These are phyloP conservation scores for Borealophlyctis nickersoniae DNA, from an alignment of 192 early-diverging fungal genomes.

Conservation along the genomic window DNA sequence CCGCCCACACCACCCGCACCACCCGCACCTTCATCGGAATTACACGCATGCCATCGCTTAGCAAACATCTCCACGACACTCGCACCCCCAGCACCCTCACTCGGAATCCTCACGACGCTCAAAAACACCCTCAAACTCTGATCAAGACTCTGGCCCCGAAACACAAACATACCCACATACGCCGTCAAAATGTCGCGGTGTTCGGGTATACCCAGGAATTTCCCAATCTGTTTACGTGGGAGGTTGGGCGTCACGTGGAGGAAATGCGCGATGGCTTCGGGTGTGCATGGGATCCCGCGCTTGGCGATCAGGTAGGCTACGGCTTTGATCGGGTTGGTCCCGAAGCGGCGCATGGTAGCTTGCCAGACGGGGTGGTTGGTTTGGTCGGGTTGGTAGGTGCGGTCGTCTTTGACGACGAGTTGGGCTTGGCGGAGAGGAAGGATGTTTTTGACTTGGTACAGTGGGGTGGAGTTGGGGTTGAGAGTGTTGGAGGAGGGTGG, in stretches of 20 bases:
- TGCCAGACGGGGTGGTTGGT: constrained; percentile 30
- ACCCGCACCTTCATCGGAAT: too few relatives aligned
- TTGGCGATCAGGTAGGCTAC: constrained; percentile 59
- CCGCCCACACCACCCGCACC: constrained; percentile 15
- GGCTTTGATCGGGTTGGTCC: constrained; percentile 52
- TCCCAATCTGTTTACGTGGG: constrained; percentile 51
- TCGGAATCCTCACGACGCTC: constrained; percentile 50
- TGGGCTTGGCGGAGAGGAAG: constrained; percentile 11
- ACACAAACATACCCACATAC: constrained; percentile 53
- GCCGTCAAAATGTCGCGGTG: constrained; percentile 55
- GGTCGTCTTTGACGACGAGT: constrained; percentile 29
- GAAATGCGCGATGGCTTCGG: constrained; percentile 62
- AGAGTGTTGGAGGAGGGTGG: constrained; percentile 30
- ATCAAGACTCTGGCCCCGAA: constrained; percentile 54
- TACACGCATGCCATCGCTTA: constrained; percentile 60
- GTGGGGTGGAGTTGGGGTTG: too few relatives aligned
- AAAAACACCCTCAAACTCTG: constrained; percentile 59
- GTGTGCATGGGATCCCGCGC: constrained; percentile 50
- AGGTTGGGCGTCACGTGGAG: constrained; percentile 66
- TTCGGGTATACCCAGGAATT: constrained; percentile 51
- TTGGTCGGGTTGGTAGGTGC: too few relatives aligned
- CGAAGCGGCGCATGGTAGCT: constrained; percentile 58
- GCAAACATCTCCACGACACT: constrained; percentile 60
- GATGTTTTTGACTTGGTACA: constrained; percentile 27
- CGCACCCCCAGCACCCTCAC: constrained; percentile 42